Conservation (phyloP, 1,139 yeast genomes). For the Diutina catenulata region DNA sequence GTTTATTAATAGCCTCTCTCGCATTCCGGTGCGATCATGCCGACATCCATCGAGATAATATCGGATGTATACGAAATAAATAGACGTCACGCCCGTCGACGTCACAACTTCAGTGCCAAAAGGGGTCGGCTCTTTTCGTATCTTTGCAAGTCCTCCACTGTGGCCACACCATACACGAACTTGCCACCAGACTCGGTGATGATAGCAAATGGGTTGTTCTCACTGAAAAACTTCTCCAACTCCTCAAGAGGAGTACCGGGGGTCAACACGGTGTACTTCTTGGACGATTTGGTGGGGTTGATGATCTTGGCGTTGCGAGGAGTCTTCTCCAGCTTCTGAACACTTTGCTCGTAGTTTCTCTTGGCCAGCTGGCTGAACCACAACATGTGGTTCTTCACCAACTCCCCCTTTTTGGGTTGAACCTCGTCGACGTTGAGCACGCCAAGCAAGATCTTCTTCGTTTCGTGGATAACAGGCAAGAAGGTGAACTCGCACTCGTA, state of each 20-base stretch:
- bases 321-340: conserved; percentile 12
- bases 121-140: conserved; percentile 44
- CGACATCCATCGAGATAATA: too few species aligned
- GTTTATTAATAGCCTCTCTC: too few species aligned
- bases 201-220: conserved; percentile 46
- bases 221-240: conserved; percentile 38
- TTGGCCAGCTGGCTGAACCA: conserved; percentile 33
- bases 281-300: conserved; percentile 14
- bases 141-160: conserved; percentile 46
- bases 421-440: conserved; percentile 42
- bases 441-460: conserved; percentile 39
- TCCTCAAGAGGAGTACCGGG: conserved; percentile 49
- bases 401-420: conserved; percentile 11
- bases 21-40: too few species aligned
- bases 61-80: too few species aligned
- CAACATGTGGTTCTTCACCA: conserved; percentile 25
- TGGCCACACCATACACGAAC: conserved; percentile 53
- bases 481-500: conserved; percentile 47
- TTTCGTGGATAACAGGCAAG: conserved; percentile 45
- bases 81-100: too few species aligned
- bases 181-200: conserved; percentile 42
- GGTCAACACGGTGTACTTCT: conserved; percentile 33
- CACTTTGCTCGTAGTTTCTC: conserved; percentile 18
- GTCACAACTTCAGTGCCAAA: too few species aligned
- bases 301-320: conserved; percentile 19